Evolutionary conservation across 2,329 filamentous ascomycete genomes (phyloP), one percentile per base, ranked within the genome.

Genomic region (Trichoderma endophyticum): DNA sequence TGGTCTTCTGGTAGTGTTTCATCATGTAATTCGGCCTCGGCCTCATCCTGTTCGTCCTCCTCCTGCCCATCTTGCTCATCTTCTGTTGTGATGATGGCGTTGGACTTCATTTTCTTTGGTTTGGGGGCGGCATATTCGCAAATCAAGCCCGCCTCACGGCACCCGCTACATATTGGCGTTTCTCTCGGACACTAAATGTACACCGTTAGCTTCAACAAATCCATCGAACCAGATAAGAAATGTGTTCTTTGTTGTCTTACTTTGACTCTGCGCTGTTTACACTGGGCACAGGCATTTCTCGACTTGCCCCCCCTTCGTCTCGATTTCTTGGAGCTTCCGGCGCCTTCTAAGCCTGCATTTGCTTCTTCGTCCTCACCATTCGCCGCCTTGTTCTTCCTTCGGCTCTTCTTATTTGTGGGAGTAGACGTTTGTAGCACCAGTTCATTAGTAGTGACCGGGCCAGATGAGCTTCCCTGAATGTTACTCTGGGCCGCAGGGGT

Each of bases 51-150:
- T 6, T 70, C 74, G 32, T 73, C 72, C 9, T 30, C 67, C 9
- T 74, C 75, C 4, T 51, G n/a, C n/a, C n/a, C 43, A 51, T 75
- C 73, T 6, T 74, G 72, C 28, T 77, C 73, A 15, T 77, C 74
- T 9, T 72, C 73, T 28, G 72, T 72, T 7, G 57, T 60, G 24
- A 75, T 74, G 6, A 74, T 32, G 32, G 75, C 74, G 4, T 72
- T 70, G 18, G 78, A 74, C 67, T 77, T 78, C 39, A 32, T 75
- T 32, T 76, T 77, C 63, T 75, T 77, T 21, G 70, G 75, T 51
- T 78, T 81, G 14, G 78, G 76, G n/a, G 78, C 74, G 26, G 83
- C 78, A 73, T 85, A 86, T 62, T 82, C 77, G 72, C 84, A 86
- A 8, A 73, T 72, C 6, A 77, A 71, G 0, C 79, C 79, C 6